phyloP scores from a whole-genome alignment of 805 yeast genomes.

The Candida multigemmis region DNA sequence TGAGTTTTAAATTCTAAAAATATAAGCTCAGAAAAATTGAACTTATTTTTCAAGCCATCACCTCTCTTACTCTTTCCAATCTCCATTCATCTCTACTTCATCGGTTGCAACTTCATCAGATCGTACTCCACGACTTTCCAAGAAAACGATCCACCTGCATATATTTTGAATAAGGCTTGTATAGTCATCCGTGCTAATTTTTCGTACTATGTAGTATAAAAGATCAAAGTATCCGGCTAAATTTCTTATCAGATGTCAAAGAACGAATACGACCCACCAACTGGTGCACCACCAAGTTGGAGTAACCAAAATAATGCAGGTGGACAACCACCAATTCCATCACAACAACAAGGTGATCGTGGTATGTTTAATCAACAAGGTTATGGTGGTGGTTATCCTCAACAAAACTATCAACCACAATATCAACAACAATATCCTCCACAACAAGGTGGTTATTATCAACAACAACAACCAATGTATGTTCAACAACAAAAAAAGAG shows the following conservation, averaged over 20 bases:
- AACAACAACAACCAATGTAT: constrained; percentile 36
- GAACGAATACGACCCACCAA: constrained; percentile 12
- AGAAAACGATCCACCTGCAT: too few relatives aligned
- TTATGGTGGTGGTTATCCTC: constrained; percentile 9
- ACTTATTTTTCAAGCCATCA: too few relatives aligned
- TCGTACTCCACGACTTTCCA: too few relatives aligned
- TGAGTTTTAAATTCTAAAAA: too few relatives aligned
- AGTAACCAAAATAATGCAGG: constrained; percentile 7
- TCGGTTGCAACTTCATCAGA: too few relatives aligned
- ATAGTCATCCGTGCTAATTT: neutral
- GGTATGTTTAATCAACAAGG: too few relatives aligned
- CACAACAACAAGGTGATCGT: constrained; percentile 10
- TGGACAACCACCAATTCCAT: constrained; percentile 10
- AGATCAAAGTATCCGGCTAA: neutral
- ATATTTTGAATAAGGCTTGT: too few relatives aligned
- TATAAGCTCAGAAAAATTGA: too few relatives aligned
- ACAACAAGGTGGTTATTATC: constrained; percentile 26
- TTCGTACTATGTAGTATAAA: neutral
- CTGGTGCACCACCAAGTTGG: constrained; percentile 24
- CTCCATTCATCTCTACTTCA: too few relatives aligned
- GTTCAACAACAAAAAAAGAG: constrained; percentile 28
- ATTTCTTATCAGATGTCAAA: constrained; percentile 3
- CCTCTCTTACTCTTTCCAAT: too few relatives aligned
- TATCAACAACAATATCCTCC: constrained; percentile 10
- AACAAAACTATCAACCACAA: constrained; percentile 10